These are phyloP conservation scores for Athelia sp. DNA, from an alignment of 1,284 basidiomycete species.

Conservation along the genomic window DNA sequence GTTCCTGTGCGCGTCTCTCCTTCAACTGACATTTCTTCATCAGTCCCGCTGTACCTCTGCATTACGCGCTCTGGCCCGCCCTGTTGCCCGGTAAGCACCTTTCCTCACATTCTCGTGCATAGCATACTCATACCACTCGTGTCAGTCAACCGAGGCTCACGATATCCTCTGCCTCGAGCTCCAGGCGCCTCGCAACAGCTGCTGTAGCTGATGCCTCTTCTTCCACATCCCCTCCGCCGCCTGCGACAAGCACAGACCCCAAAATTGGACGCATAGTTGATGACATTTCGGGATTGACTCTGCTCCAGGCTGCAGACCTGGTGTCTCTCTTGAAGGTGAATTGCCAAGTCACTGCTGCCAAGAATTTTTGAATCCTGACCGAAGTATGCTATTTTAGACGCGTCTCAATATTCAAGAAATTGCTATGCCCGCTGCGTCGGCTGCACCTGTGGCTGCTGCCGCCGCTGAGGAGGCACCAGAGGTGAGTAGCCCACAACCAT, in stretches of 20 bases:
- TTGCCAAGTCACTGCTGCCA: constrained; percentile 3
- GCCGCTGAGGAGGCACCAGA: constrained; percentile 61
- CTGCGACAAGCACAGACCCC: constrained; percentile 45
- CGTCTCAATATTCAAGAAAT: constrained; percentile 98
- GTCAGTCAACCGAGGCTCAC: constrained; percentile 29
- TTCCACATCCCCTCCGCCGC: constrained; percentile 33
- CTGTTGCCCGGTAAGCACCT: constrained; percentile 23
- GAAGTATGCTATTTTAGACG: constrained; percentile 44
- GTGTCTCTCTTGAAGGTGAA: constrained; percentile 87
- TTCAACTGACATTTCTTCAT: neutral
- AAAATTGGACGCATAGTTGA: constrained; percentile 87
- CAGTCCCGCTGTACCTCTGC: constrained; percentile 45
- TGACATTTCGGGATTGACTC: constrained; percentile 85
- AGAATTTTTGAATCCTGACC: neutral
- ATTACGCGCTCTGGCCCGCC: constrained; percentile 41
- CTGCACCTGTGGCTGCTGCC: constrained; percentile 51
- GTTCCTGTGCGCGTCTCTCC: too few relatives aligned
- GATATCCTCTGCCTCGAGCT: constrained; percentile 14
- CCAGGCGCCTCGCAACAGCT: constrained; percentile 44
- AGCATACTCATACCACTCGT: constrained; percentile 5
- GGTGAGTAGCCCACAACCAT: constrained; percentile 22
- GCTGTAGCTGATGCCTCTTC: constrained; percentile 40
- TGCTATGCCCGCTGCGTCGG: constrained; percentile 82
- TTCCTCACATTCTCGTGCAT: constrained; percentile 15
- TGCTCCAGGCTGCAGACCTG: constrained; percentile 97